Base-by-base conservation (phyloP, 257 asterid genomes). In the Euphrasia confusa region DNA sequence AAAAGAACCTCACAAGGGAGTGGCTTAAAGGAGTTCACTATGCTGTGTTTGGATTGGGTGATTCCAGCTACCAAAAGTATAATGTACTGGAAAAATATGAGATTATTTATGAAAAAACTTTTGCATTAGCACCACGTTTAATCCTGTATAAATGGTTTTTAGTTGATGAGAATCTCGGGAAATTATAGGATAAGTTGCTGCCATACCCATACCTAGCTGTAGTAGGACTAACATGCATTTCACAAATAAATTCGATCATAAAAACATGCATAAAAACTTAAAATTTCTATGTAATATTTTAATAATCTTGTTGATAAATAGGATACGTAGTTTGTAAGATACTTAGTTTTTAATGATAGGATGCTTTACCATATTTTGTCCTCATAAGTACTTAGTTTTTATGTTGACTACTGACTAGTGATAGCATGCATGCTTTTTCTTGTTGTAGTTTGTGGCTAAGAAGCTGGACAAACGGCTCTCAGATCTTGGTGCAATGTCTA, bases 41-140 rank as follows among this genome's bases (percentile, higher is more conserved):
- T 75, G 96, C 97, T 1, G 96, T 93, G 61, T 93, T 89, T 75
- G 99, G 99, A 75, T 74, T 93, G 85, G 99, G 99, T 45, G 97
- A 89, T 82, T 93, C 97, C 2, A 74, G 99, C 84, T 93, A 87
- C 88, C 99, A 89, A 83, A 89, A 93, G 71, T 89, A 85, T 75
- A 93, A 93, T 79, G 97, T 93, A 84, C 77, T 72, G 60, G 53
- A 6, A 55, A 17, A 49, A 64, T 53, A 9, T 77, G 33, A 52
- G 65, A 21, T 21, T 21, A 21, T 21, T 21, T 21, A 59, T 68
- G 30, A 13, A 53, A 53, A 37, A 64, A 13, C 4, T 33, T 24
- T 55, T 59, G 27, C 39, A 27, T 39, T 17, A 7, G 28, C 15
- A 7, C 27, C 54, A 24, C 15, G 1, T 69, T 69, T 35, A 50